Percentiles rank a stretch among this genome's conserved stretches.
These are phyloP conservation scores for Buxus sempervirens DNA, from an alignment of 164 flowering plant species.

Conservation along the genomic window DNA sequence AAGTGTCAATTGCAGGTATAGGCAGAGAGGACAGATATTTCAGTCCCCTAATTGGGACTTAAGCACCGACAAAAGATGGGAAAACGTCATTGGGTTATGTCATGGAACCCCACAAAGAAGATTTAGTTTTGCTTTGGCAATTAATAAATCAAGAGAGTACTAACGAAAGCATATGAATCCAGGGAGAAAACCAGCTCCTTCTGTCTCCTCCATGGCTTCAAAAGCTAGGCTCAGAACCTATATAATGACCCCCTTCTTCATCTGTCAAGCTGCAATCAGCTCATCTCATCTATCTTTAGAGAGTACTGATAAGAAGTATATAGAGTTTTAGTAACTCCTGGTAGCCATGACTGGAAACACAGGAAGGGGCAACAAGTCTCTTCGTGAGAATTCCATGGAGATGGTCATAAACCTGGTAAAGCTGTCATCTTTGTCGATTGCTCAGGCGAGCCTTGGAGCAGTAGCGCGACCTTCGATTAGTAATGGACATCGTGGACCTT, in stretches of 20 bases:
- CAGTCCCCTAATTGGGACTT: too few species aligned
- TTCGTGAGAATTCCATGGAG: conserved; percentile 33
- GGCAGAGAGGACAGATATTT: too few species aligned
- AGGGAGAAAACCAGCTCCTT: too few species aligned
- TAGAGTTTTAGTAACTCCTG: too few species aligned
- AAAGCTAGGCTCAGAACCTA: background rate
- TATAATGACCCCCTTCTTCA: conserved; percentile 8
- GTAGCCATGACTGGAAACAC: conserved; percentile 17
- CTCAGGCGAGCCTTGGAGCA: conserved; percentile 28
- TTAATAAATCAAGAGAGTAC: too few species aligned
- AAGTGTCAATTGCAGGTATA: too few species aligned
- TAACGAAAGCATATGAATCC: too few species aligned
- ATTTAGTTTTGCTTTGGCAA: too few species aligned
- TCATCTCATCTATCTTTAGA: background rate
- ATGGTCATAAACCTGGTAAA: conserved; percentile 27
- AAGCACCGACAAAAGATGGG: too few species aligned
- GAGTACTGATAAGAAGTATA: background rate
- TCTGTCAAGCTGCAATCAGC: background rate
- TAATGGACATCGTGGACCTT: conserved; percentile 1
- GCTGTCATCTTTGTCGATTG: conserved; percentile 33
- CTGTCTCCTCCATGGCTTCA: conserved; percentile 1
- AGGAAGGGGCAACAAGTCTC: conserved; percentile 23
- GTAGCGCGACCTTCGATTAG: background rate
- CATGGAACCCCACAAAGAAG: too few species aligned
- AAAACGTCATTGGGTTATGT: too few species aligned